Percentiles rank a stretch among this genome's conserved stretches.
Evolutionary conservation across 2,329 filamentous ascomycete genomes (phyloP).

Genomic region (Fusarium sp.): DNA sequence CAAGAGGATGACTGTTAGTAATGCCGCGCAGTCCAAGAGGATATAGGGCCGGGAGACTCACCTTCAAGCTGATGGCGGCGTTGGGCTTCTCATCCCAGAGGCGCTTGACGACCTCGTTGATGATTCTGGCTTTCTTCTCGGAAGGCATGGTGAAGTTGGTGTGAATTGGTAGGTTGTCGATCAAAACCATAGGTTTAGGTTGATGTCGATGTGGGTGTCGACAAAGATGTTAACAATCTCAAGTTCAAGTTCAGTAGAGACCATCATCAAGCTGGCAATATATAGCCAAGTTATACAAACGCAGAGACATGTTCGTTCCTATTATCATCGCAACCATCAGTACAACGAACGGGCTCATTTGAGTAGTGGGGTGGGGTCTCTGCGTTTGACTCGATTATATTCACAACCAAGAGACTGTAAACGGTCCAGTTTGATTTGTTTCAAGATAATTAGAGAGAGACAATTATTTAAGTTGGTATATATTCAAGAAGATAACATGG

Average conservation of each 20-base stretch:
- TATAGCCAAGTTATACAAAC: neutral
- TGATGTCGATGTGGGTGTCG: conserved; percentile 2
- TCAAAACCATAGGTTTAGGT: neutral
- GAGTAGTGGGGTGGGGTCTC: neutral
- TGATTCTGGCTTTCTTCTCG: neutral
- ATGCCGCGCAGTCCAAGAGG: neutral
- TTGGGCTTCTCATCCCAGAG: conserved; percentile 11
- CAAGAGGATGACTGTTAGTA: neutral
- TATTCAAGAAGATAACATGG: neutral
- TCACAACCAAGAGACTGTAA: neutral
- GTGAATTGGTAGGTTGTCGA: neutral
- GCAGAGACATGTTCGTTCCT: neutral
- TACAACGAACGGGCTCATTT: neutral
- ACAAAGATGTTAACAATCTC: conserved; percentile 17
- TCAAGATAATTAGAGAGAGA: neutral
- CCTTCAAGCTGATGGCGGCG: conserved; percentile 13
- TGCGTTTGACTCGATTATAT: conserved; percentile 6
- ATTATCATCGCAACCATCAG: neutral
- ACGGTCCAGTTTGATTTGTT: neutral
- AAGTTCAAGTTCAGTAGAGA: neutral
- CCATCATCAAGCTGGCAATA: neutral
- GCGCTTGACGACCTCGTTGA: conserved; percentile 22
- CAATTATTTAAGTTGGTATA: conserved; percentile 4
- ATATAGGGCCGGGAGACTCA: neutral
- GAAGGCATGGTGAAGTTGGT: conserved; percentile 8